Evolutionary conservation across 129 eudicot genomes (phyloP).

Genomic region (Escallonia herrerae): DNA sequence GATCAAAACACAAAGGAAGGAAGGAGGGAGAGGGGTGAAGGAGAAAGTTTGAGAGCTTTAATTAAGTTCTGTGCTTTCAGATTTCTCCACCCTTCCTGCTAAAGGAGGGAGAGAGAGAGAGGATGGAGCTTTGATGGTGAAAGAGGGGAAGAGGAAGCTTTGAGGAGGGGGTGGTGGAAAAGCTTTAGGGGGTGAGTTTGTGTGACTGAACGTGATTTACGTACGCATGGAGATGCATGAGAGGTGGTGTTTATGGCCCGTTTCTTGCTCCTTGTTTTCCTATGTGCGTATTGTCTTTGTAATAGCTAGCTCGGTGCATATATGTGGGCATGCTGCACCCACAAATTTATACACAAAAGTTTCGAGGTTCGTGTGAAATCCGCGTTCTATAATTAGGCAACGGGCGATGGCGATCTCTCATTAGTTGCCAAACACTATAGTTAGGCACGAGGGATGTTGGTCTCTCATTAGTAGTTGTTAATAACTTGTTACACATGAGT

Average conservation of each 20-base stretch:
- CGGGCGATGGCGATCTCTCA: too few species aligned
- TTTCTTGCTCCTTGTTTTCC: conserved; percentile 16
- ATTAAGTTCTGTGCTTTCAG: neutral
- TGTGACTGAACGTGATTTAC: conserved; percentile 15
- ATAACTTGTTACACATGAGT: too few species aligned
- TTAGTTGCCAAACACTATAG: too few species aligned
- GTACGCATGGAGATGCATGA: conserved; percentile 6
- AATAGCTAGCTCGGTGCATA: too few species aligned
- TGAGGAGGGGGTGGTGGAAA: neutral
- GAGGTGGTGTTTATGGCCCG: conserved; percentile 1
- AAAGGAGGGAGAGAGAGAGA: neutral
- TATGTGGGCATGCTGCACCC: too few species aligned
- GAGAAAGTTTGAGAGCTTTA: neutral
- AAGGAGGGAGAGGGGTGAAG: neutral
- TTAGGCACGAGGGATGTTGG: too few species aligned
- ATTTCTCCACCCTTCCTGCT: conserved; percentile 6
- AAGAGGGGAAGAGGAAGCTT: conserved; percentile 1
- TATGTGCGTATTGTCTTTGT: neutral
- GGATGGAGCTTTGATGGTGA: neutral
- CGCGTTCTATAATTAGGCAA: too few species aligned
- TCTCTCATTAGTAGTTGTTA: too few species aligned
- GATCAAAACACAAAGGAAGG: too few species aligned
- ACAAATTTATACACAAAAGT: too few species aligned
- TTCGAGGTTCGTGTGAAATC: too few species aligned
- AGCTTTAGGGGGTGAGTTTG: conserved; percentile 4